A percentile compares a stretch with the other conserved stretches of the same genome.
These are phyloP conservation scores for Annona squamosa DNA, from an alignment of 164 flowering plant genomes.

Conservation along the genomic window DNA sequence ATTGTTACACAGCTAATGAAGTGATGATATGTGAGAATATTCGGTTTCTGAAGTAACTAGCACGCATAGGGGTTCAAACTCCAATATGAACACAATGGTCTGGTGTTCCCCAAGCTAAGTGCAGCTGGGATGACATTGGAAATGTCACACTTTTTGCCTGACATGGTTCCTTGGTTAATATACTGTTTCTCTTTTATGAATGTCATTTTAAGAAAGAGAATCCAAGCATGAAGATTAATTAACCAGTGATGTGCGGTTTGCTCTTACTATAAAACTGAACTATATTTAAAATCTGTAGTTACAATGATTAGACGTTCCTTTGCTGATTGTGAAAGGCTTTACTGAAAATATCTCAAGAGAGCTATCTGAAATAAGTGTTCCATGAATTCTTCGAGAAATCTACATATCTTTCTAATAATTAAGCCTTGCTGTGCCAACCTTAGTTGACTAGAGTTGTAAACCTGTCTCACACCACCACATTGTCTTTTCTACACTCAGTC, in stretches of 20 bases:
- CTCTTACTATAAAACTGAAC: background rate
- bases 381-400: background rate
- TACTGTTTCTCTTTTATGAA: too few relatives aligned
- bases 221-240: background rate
- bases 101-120: background rate
- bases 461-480: too few relatives aligned
- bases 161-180: background rate
- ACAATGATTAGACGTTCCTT: background rate
- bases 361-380: background rate
- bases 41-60: too few relatives aligned
- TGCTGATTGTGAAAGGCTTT: background rate
- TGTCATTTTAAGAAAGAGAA: background rate
- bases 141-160: background rate
- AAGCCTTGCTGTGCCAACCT: too few relatives aligned
- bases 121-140: background rate
- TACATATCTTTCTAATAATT: too few relatives aligned
- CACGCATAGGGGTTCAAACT: too few relatives aligned
- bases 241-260: background rate
- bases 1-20: background rate
- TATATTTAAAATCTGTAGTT: too few relatives aligned
- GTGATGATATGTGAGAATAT: background rate
- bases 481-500: too few relatives aligned
- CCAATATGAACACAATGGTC: background rate
- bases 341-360: background rate
- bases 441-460: too few relatives aligned